These are phyloP conservation scores for Golovinomyces cichoracearum DNA, from an alignment of 2,329 filamentous ascomycete genomes.

Conservation along the genomic window DNA sequence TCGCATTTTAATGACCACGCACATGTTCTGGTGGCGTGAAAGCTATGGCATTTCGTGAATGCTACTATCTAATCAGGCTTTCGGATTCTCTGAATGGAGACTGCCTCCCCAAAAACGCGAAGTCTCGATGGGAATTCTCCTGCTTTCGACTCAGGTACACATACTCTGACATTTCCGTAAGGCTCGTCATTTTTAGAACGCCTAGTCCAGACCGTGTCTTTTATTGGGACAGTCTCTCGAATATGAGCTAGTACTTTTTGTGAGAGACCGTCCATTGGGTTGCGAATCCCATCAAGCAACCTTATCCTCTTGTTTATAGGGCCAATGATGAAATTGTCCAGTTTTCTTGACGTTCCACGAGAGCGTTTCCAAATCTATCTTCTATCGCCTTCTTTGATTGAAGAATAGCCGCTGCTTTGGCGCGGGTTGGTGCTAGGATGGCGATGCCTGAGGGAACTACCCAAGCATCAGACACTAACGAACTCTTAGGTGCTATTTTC, in stretches of 20 bases:
- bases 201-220: background rate
- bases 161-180: background rate
- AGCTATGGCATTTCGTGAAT: background rate
- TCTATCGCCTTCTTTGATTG: background rate
- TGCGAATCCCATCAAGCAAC: background rate
- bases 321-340: conserved; percentile 1
- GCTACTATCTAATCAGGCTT: background rate
- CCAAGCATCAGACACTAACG: background rate
- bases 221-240: background rate
- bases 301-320: background rate
- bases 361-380: background rate
- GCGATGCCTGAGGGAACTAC: background rate
- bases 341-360: background rate
- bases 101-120: background rate
- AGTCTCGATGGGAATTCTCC: background rate
- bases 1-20: background rate
- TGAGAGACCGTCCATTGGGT: background rate
- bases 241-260: background rate
- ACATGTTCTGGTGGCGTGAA: background rate
- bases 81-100: background rate
- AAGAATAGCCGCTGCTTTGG: background rate
- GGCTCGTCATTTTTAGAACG: no score
- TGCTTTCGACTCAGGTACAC: background rate
- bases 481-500: background rate
- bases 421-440: background rate